Evolutionary conservation across 1,284 basidiomycete genomes (phyloP).

Genomic region (Ustilago esculenta): DNA sequence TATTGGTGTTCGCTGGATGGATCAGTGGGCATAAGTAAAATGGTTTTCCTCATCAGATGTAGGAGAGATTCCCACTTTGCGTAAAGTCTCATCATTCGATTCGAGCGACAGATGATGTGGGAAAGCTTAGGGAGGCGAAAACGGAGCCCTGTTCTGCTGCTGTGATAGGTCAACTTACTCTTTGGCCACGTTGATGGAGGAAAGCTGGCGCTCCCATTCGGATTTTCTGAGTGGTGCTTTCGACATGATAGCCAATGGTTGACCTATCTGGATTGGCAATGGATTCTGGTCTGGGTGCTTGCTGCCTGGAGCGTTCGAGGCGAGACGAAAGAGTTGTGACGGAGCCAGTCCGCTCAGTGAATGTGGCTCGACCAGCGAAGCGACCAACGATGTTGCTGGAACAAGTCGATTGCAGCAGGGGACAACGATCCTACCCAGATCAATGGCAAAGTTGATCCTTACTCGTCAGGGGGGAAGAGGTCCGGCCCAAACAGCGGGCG

Average conservation of each 20-base stretch:
- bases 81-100: conserved; percentile 69
- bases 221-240: conserved; percentile 49
- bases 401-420: too few species aligned
- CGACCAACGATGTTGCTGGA: too few species aligned
- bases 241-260: conserved; percentile 14
- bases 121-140: too few species aligned
- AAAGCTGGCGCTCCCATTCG: conserved; percentile 70
- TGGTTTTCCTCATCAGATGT: conserved; percentile 69
- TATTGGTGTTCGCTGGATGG: conserved; percentile 20
- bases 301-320: neutral
- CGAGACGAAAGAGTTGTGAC: neutral
- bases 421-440: too few species aligned
- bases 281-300: neutral
- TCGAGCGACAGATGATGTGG: conserved; percentile 21
- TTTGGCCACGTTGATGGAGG: conserved; percentile 69
- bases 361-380: neutral
- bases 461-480: neutral
- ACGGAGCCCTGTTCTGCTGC: too few species aligned
- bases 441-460: neutral
- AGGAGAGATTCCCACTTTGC: conserved; percentile 75
- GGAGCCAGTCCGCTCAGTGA: conserved; percentile 1
- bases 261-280: neutral
- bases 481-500: conserved; percentile 26
- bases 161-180: conserved; percentile 68
- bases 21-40: conserved; percentile 70